phyloP scores from a whole-genome alignment of 2,329 filamentous ascomycete genomes.

The Incumbomyces lentus region DNA sequence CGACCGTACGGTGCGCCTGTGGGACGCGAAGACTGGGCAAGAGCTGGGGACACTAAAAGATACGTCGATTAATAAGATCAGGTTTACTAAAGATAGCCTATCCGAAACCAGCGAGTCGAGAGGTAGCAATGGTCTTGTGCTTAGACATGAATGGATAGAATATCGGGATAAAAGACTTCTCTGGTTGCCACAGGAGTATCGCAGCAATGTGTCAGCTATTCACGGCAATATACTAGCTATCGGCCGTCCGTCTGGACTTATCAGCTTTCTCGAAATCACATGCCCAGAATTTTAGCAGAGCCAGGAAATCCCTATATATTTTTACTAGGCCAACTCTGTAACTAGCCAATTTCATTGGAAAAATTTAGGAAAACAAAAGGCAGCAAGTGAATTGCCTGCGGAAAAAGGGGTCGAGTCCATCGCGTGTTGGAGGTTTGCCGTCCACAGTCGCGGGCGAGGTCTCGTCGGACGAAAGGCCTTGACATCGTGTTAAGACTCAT shows the following conservation, averaged over 20 bases:
- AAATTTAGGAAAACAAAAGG: no score
- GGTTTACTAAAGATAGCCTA: background rate
- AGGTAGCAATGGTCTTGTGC: constrained; percentile 1
- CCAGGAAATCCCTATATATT: no score
- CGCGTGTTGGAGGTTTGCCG: no score
- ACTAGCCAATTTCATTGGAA: no score
- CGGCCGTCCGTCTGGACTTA: constrained; percentile 1
- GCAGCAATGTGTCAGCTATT: constrained; percentile 2
- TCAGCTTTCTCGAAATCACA: constrained; percentile 1
- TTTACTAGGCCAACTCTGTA: no score
- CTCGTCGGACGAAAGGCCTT: no score
- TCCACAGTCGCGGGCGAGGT: no score
- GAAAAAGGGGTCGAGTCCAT: no score
- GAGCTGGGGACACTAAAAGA: background rate
- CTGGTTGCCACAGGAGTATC: constrained; percentile 3
- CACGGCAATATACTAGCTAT: constrained; percentile 3
- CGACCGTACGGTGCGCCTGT: background rate
- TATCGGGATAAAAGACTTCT: background rate
- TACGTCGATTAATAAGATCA: background rate
- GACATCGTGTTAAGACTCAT: no score
- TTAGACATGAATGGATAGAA: background rate
- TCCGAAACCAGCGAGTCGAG: background rate
- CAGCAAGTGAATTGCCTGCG: no score
- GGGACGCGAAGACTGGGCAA: background rate
- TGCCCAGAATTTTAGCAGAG: no score